Percentiles rank a stretch among this genome's conserved stretches.
Evolutionary conservation across 306 rosid genomes (phyloP).

Genomic region (Fagus sylvatica): DNA sequence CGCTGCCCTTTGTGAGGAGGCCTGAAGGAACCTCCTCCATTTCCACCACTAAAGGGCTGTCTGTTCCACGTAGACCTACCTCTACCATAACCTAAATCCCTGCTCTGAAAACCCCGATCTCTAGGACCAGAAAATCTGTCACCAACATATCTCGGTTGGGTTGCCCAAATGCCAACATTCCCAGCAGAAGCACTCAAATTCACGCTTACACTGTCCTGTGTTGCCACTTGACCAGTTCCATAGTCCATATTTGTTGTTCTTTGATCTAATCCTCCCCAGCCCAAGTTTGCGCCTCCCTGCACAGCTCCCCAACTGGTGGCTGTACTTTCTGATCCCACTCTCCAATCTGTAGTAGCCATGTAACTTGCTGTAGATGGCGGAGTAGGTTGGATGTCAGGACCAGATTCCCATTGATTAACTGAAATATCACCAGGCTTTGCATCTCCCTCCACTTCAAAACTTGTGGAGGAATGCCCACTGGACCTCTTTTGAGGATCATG

Average conservation of each 20-base stretch:
- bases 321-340: slow-evolving; percentile 54
- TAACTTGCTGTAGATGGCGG: slow-evolving; percentile 46
- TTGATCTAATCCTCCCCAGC: slow-evolving; percentile 43
- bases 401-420: slow-evolving; percentile 51
- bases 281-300: slow-evolving; percentile 43
- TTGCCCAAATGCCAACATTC: slow-evolving; percentile 41
- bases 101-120: slow-evolving; percentile 56
- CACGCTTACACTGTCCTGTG: slow-evolving; percentile 48
- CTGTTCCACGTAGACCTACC: slow-evolving; percentile 61
- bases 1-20: slow-evolving; percentile 72
- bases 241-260: slow-evolving; percentile 41
- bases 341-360: slow-evolving; percentile 55
- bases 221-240: slow-evolving; percentile 45
- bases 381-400: slow-evolving; percentile 44
- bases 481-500: slow-evolving; percentile 54
- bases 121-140: slow-evolving; percentile 53
- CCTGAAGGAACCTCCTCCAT: slow-evolving; percentile 53
- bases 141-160: slow-evolving; percentile 60
- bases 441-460: slow-evolving; percentile 49
- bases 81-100: slow-evolving; percentile 51
- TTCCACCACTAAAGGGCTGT: slow-evolving; percentile 52
- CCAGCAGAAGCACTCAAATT: slow-evolving; percentile 38
- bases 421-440: slow-evolving; percentile 52
- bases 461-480: slow-evolving; percentile 46
- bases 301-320: slow-evolving; percentile 49